Percentiles rank a stretch among this genome's conserved stretches.
These are phyloP conservation scores for Russula ochroleuca DNA, from an alignment of 768 basidiomycete genomes.

Conservation along the genomic window DNA sequence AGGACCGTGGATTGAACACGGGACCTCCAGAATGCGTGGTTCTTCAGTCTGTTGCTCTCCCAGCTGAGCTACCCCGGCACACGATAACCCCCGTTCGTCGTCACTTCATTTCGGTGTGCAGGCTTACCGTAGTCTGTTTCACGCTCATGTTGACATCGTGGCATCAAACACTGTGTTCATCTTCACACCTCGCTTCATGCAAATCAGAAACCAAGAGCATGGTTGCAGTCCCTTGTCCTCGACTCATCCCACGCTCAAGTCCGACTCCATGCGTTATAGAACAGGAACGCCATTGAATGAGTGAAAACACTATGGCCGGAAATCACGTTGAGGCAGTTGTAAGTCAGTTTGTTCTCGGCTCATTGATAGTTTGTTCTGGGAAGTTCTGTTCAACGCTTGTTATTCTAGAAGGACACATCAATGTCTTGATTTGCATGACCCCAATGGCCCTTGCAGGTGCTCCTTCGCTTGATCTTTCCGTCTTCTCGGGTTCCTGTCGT, in stretches of 20 bases:
- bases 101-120: background rate
- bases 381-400: background rate
- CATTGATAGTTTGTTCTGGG: background rate
- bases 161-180: background rate
- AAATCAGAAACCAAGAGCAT: background rate
- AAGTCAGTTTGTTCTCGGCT: background rate
- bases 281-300: background rate
- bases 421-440: background rate
- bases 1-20: constrained; percentile 76
- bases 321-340: background rate
- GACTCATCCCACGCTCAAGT: background rate
- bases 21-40: constrained; percentile 57
- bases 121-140: too few relatives aligned
- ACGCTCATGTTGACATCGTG: background rate
- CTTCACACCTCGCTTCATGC: background rate
- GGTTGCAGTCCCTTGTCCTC: background rate
- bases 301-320: background rate
- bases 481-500: background rate
- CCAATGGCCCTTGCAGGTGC: background rate
- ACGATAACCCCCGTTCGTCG: too few relatives aligned
- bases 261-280: too few relatives aligned
- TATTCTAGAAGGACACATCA: background rate
- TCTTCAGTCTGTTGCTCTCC: constrained; percentile 36
- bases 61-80: constrained; percentile 34
- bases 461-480: background rate